Base-by-base conservation (phyloP, 495 filamentous ascomycete genomes). In the Neurospora discreta region DNA sequence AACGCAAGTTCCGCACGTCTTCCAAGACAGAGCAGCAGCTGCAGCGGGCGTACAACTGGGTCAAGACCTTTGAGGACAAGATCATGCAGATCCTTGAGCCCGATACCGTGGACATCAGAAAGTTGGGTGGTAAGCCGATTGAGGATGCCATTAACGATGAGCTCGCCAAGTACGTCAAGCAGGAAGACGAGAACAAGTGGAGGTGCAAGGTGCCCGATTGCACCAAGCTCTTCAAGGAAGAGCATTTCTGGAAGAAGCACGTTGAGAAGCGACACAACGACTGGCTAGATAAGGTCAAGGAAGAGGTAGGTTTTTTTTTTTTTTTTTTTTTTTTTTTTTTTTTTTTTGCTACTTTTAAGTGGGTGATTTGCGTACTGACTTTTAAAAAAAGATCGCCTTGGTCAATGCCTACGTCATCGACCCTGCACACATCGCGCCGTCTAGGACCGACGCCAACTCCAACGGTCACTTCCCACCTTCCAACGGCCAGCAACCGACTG, bases 41-140 rank as follows among this genome's bases (percentile, higher is more conserved):
- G 39, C 91, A 93, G 77, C 89, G 96, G 58, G 96, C 95, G 1
- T 97, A 93, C 83, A 99, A 99, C 75, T 98, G 96, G 96, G 97
- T 98, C n/a, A 95, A 90, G 82, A 97, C 94, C 0, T 99, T 97
- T 76, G 95, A 99, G 78, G 95, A 99, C 74, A 99, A 98, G 84
- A 85, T 98, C 70, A 84, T 92, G 78, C 93, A 95, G 78, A 91
- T 97, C 46, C 84, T 99, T 23, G 94, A 98, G 77, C 95, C 95
- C 7, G 92, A 97, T 38, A 89, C 88, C 71, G 92, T 92, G 43
- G 93, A 97, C 76, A 82, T 98, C 68, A 82, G 84, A 67, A 98
- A 97, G 81, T 87, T 99, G 33, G 95, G 96, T 58, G 95, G 95
- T 9, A 95, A 92, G 81, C 88, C 92, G 4, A 82, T 93, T 5